These are phyloP conservation scores for Coniferiporia sulphurascens DNA, from an alignment of 1,284 basidiomycete genomes.

Conservation along the genomic window DNA sequence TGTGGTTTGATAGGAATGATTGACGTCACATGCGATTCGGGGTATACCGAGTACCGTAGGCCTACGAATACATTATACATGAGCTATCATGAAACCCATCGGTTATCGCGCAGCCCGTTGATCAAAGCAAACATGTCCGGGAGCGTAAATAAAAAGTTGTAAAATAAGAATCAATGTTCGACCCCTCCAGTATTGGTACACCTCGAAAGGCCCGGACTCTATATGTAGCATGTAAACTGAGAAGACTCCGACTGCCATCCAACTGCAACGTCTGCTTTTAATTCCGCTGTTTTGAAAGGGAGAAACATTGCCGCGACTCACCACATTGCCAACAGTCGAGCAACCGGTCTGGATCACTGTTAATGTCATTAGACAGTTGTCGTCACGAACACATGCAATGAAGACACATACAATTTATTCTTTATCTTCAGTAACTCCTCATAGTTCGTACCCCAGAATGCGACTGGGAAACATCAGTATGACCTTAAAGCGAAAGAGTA, in stretches of 20 bases:
- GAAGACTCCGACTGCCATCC: background rate
- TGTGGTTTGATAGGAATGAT: too few species aligned
- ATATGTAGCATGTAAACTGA: background rate
- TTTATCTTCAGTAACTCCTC: conserved; percentile 3
- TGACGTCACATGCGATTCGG: too few species aligned
- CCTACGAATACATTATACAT: too few species aligned
- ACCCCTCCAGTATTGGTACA: too few species aligned
- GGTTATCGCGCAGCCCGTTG: too few species aligned
- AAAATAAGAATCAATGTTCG: too few species aligned
- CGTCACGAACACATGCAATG: background rate
- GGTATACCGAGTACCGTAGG: too few species aligned
- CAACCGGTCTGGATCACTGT: conserved; percentile 1
- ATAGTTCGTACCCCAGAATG: conserved; percentile 6
- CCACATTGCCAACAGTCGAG: conserved; percentile 10
- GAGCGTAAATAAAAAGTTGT: too few species aligned
- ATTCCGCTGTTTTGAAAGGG: background rate
- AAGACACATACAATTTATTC: background rate
- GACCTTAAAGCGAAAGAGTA: background rate
- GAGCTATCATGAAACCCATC: too few species aligned
- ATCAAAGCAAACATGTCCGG: too few species aligned
- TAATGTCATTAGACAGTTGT: background rate
- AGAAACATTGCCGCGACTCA: background rate
- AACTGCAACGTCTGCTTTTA: background rate
- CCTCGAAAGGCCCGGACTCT: background rate
- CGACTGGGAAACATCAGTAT: background rate